These are phyloP conservation scores for Nemania bipapillata DNA, from an alignment of 2,329 filamentous ascomycete species.

Conservation along the genomic window DNA sequence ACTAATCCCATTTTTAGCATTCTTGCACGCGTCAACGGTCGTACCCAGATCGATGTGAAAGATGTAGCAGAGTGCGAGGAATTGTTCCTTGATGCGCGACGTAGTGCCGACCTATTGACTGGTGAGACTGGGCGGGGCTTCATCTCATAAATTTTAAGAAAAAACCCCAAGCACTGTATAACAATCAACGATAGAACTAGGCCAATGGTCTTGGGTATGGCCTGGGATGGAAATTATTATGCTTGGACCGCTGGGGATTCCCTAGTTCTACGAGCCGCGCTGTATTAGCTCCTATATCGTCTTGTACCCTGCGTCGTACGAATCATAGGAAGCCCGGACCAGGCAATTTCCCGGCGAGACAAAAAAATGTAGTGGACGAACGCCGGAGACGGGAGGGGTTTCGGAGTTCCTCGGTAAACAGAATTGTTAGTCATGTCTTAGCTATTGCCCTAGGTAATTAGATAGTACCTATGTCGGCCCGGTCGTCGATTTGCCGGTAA, in stretches of 20 bases:
- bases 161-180: conserved; percentile 24
- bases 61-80: conserved; percentile 86
- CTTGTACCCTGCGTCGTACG: conserved; percentile 29
- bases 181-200: conserved; percentile 16
- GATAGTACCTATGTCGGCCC: conserved; percentile 4
- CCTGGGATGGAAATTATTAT: conserved; percentile 10
- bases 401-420: conserved; percentile 37
- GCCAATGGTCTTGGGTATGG: conserved; percentile 10
- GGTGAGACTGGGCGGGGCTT: conserved; percentile 72
- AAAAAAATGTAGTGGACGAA: conserved; percentile 29
- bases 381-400: conserved; percentile 32
- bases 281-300: conserved; percentile 14
- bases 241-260: conserved; percentile 6
- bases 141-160: conserved; percentile 63
- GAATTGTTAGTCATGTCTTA: conserved; percentile 22
- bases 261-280: conserved; percentile 3
- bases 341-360: conserved; percentile 33
- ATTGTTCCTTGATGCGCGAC: conserved; percentile 82
- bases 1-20: conserved; percentile 66
- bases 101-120: conserved; percentile 76
- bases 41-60: conserved; percentile 77
- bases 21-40: conserved; percentile 84
- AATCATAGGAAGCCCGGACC: conserved; percentile 24
- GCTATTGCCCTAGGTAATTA: conserved; percentile 14
- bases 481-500: conserved; percentile 1